Base-by-base conservation (phyloP, 177 flowering plant genomes). In the Tripterygium wilfordii region DNA sequence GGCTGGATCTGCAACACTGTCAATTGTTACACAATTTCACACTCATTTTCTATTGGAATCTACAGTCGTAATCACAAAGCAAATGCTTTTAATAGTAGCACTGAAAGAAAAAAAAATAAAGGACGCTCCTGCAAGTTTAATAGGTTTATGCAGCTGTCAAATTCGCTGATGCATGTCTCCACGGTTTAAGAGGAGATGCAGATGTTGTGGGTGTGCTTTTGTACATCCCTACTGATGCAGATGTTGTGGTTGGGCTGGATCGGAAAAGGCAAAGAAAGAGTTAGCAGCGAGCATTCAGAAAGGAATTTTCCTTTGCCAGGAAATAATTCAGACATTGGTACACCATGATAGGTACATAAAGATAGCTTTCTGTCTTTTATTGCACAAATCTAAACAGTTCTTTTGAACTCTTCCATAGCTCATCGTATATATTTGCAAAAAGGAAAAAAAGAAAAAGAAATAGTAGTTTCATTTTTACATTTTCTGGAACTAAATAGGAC, bases 231-330 rank as follows among this genome's bases (percentile, higher is more conserved):
- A 7, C 7, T 30, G 33, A 30, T 30, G 8, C 33, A 12, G 38
- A 28, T n/a, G 38, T n/a, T 30, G 24, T 3, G 20, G 6, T 57
- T 62, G 71, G 51, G 28, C 36, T 39, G 71, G 70, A n/a, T 42
- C 54, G 45, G 71, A 66, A 56, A 66, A 66, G 47, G 71, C 71
- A 9, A 66, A 66, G 52, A 31, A 43, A 51, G 71, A 62, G 53
- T 27, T 66, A 15, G 67, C 63, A 5, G 67, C 21, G 17, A 66
- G 66, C 60, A 66, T 66, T 20, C 45, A 53, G 35, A 66, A 66
- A 38, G 71, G 71, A 1, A 20, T 58, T n/a, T 21, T 33, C 63
- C 36, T 66, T 66, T 22, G 58, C 53, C 51, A 57, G 17, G 45
- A 60, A 63, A 30, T 42, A 42, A 10, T 12, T 24, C 5, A 15